Evolutionary conservation across 208 protist genomes (phyloP), one percentile per base, ranked within the genome.

Genomic region (Trypanosoma congolense): DNA sequence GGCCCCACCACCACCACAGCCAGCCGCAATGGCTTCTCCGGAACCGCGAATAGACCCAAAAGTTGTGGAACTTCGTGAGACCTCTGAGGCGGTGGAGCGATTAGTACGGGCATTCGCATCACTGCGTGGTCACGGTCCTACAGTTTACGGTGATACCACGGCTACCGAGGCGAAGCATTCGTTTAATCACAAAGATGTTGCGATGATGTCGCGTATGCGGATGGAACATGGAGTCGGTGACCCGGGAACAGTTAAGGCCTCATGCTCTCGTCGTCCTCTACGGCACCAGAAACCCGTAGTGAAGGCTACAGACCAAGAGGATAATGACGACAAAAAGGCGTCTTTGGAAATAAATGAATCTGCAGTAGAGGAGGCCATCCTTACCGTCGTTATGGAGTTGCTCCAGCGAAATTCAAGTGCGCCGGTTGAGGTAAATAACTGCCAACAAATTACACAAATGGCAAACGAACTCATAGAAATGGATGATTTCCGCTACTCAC

Each of bases 51-150:
- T 71, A 36, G 63, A 83, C 43, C 40, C 65, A 1, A 74, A 72
- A 35, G 44, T 85, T 29, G 60, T 70, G 5, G 75, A 89, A 56
- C 73, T 93, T 38, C 72, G 80, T 2, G 87, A 90, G 50, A 87
- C 83, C 2, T 87, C 83, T 0, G 82, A 89, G 62, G 87, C 87
- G 24, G 87, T 93, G 52, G 87, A 93, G 40, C 70, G 80, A 4
- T 65, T 93, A 8, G 83, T 93, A 38, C 68, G 71, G 21, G 83
- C 87, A 26, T 93, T 93, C 55, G 87, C 83, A 5, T 46, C 70
- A 26, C 61, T 93, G 58, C 57, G 80, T 55, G 77, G 83, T 18
- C 68, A 83, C 44, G 41, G 30, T 12, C 28, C 31, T n/a, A 2
- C 18, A 10, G 2, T 2, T 14, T 41, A 4, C 2, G 21, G 3